Conservation (phyloP, 257 asterid species). For the Solanum chaucha region DNA sequence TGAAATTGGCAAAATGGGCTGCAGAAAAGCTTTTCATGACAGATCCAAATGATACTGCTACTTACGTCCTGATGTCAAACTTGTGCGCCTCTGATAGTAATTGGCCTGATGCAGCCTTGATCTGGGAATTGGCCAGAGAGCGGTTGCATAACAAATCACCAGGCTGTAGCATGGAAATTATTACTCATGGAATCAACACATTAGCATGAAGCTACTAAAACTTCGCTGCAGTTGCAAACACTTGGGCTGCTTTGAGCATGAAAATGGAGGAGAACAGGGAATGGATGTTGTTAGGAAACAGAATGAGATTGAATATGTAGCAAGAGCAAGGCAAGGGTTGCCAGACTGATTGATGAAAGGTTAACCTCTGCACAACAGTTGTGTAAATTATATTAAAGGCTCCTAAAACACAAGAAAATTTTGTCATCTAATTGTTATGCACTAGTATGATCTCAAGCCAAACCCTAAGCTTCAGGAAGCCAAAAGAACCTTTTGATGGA, state of each 20-base stretch:
- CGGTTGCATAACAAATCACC: conserved; percentile 5
- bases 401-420: background rate
- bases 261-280: conserved; percentile 1
- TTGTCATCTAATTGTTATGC: background rate
- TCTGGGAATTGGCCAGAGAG: conserved; percentile 10
- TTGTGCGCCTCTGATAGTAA: conserved; percentile 13
- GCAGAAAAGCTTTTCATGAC: conserved; percentile 10
- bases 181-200: conserved; percentile 1
- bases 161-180: conserved; percentile 21
- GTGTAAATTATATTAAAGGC: background rate
- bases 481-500: background rate
- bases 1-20: conserved; percentile 18
- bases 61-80: conserved; percentile 17
- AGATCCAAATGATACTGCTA: conserved; percentile 22
- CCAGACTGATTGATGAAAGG: background rate
- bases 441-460: background rate
- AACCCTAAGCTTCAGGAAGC: background rate
- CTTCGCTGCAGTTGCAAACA: background rate
- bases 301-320: background rate
- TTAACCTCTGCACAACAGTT: background rate
- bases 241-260: background rate
- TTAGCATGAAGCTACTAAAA: conserved; percentile 5
- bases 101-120: conserved; percentile 18
- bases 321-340: background rate
- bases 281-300: background rate